These are phyloP conservation scores for Astrothelium subdiscretum DNA, from an alignment of 495 filamentous ascomycete species.

Conservation along the genomic window DNA sequence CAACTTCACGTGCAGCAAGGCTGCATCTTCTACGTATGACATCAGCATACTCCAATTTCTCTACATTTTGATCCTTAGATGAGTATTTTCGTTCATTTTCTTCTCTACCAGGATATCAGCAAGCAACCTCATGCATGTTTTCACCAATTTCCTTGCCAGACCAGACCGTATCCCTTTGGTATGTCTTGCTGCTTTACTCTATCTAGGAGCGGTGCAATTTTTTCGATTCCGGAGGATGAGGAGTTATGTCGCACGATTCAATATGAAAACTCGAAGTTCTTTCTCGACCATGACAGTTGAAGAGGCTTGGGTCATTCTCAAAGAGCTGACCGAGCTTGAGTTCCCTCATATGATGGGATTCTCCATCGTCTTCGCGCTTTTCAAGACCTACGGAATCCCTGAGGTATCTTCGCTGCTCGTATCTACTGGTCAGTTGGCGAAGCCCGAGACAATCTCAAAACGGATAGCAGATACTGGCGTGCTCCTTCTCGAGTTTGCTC, in stretches of 20 bases:
- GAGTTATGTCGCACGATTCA: not conserved
- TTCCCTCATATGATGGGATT: not conserved
- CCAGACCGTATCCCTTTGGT: not conserved
- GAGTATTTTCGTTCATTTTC: no score
- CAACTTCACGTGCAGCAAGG: no score
- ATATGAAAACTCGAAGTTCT: constrained; percentile 6
- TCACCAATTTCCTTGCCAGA: not conserved
- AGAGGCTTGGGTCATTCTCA: not conserved
- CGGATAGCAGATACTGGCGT: constrained; percentile 9
- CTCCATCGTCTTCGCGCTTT: not conserved
- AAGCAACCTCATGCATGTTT: not conserved
- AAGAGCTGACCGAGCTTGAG: not conserved
- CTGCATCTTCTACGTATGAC: no score
- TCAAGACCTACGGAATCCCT: constrained; percentile 6
- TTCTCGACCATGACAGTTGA: constrained; percentile 3
- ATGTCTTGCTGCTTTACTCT: not conserved
- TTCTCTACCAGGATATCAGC: no score
- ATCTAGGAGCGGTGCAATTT: not conserved
- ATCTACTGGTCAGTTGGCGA: not conserved
- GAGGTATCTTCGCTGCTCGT: constrained; percentile 4
- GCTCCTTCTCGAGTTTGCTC: constrained; percentile 4
- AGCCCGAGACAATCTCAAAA: not conserved
- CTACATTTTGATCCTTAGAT: no score
- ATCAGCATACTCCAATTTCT: no score
- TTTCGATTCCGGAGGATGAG: not conserved